Evolutionary conservation across 208 protist species (phyloP).

Genomic region (Porcisia hertigi): DNA sequence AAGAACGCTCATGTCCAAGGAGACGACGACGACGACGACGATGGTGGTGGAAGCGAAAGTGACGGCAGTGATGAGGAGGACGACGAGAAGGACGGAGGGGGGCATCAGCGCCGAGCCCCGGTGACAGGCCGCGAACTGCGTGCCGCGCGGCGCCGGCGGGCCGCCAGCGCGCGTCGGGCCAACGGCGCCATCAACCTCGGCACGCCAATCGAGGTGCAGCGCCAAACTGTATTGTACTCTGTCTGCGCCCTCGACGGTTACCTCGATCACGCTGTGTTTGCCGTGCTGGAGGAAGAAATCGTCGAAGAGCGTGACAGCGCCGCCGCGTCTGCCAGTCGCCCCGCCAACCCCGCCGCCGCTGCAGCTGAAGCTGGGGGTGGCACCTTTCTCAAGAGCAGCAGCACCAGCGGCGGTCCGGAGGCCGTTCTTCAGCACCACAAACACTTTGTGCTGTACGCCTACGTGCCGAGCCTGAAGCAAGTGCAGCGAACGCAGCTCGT

Average conservation of each 20-base stretch:
- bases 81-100: slow-evolving; percentile 21
- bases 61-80: slow-evolving; percentile 24
- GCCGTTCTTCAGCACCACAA: slow-evolving; percentile 41
- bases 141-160: slow-evolving; percentile 23
- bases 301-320: slow-evolving; percentile 38
- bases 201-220: slow-evolving; percentile 66
- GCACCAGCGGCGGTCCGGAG: not conserved
- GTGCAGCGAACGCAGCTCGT: slow-evolving; percentile 96
- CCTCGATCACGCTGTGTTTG: slow-evolving; percentile 61
- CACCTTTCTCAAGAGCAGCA: slow-evolving; percentile 33
- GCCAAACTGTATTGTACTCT: slow-evolving; percentile 74
- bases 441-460: slow-evolving; percentile 96
- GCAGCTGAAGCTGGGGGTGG: slow-evolving; percentile 13
- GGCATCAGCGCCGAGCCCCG: slow-evolving; percentile 7
- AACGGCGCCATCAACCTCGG: slow-evolving; percentile 66
- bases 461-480: slow-evolving; percentile 98
- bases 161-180: slow-evolving; percentile 13
- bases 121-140: slow-evolving; percentile 21
- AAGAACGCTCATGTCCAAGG: slow-evolving; percentile 12
- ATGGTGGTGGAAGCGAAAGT: slow-evolving; percentile 20
- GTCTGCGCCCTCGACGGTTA: slow-evolving; percentile 75
- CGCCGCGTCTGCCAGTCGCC: not conserved
- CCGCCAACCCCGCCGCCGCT: slow-evolving; percentile 8
- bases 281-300: slow-evolving; percentile 76
- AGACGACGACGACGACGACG: slow-evolving; percentile 28